Base-by-base conservation (phyloP, 768 basidiomycete species). In the Mycena latifolia region DNA sequence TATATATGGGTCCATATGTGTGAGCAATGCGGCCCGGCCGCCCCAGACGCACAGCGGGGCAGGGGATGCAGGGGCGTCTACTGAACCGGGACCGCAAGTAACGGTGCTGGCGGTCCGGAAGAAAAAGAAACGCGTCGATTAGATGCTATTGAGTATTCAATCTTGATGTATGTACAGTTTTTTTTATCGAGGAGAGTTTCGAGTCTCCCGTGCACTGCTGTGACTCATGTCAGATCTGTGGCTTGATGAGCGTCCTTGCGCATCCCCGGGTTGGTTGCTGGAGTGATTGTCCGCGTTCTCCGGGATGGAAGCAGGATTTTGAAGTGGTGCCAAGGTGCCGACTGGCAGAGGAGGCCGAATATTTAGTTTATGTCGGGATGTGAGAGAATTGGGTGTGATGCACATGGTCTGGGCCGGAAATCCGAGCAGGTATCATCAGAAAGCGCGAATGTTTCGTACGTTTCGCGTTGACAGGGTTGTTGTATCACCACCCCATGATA, bases 91-190 rank as follows among this genome's bases (percentile, higher is more conserved):
- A 47, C 69, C 74, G 55, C 74, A 77, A 63, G 85, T 93, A 67
- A 89, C 83, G 15, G 84, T 91, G 65, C 75, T 93, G 63, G 79
- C 86, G 45, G 91, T 82, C 66, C 84, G 92, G 69, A 88, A 79
- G 75, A 84, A 85, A 77, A 85, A 84, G 77, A 86, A 83, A 77
- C 76, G 80, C 61, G 68, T 65, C 9, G 77, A 76, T 56, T 66
- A 67, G 58, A 41, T 57, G 61, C 51, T 54, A 48, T 61, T 37
- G 46, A 4, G 53, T 63, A 61, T 33, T 60, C 5, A 43, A 61
- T 69, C 65, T 62, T 69, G 63, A 69, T 66, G 59, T 53, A 56
- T 57, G 37, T 39, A 17, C 17, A 15, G 37, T 18, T 39, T 39
- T 39, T 27, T 55, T 22, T 39, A 41, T 56, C 37, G 31, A 6